Conservation (phyloP, 352 stramenopile species). For the Globisporangium takayamanum region DNA sequence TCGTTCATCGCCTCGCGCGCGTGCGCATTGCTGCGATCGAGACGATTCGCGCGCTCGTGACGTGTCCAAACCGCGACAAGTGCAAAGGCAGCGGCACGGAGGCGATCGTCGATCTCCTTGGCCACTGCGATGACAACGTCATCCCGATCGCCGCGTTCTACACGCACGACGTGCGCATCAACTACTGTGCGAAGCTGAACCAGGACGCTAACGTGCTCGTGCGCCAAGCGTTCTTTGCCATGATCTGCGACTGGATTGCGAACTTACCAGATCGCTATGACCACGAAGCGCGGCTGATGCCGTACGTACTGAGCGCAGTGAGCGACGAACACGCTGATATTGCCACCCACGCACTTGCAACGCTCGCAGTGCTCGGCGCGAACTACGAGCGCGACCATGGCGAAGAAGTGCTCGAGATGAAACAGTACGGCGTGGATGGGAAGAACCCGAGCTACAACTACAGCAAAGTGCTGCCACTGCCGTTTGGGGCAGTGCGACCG, state of each 20-base stretch:
- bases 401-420: slow-evolving; percentile 88
- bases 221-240: slow-evolving; percentile 74
- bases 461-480: slow-evolving; percentile 52
- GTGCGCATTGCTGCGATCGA: slow-evolving; percentile 85
- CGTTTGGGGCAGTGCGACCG: slow-evolving; percentile 70
- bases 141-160: slow-evolving; percentile 94
- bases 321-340: slow-evolving; percentile 58
- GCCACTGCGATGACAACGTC: slow-evolving; percentile 94
- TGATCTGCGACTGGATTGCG: slow-evolving; percentile 88
- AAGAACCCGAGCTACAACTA: slow-evolving; percentile 87
- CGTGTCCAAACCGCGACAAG: slow-evolving; percentile 86
- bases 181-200: slow-evolving; percentile 91
- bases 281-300: slow-evolving; percentile 90
- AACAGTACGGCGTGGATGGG: slow-evolving; percentile 93
- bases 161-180: slow-evolving; percentile 82
- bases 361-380: slow-evolving; percentile 57
- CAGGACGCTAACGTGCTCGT: slow-evolving; percentile 83
- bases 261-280: slow-evolving; percentile 92
- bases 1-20: slow-evolving; percentile 87
- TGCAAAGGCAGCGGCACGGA: slow-evolving; percentile 92
- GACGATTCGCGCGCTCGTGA: slow-evolving; percentile 77
- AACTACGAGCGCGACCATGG: slow-evolving; percentile 63
- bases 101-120: slow-evolving; percentile 92
- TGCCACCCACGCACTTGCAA: slow-evolving; percentile 51
- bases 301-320: slow-evolving; percentile 90